These are phyloP conservation scores for Kokia cookei DNA, from an alignment of 441 rosid genomes.

Conservation along the genomic window DNA sequence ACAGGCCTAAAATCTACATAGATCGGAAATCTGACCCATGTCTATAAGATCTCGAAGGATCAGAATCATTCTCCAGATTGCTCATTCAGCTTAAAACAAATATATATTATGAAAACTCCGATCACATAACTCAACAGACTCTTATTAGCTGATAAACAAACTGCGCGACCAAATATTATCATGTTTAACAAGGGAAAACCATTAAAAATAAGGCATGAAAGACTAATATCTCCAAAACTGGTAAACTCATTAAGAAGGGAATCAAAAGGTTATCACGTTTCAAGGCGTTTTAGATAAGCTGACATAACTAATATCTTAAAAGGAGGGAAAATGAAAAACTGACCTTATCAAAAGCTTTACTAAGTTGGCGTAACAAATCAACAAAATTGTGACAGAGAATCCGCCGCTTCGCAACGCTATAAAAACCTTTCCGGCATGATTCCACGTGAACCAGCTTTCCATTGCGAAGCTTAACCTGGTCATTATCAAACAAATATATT, in stretches of 20 bases:
- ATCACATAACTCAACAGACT: not conserved
- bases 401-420: constrained; percentile 65
- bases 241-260: not conserved
- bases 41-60: not conserved
- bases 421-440: constrained; percentile 74
- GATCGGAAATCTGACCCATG: not conserved
- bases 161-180: not conserved
- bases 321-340: constrained; percentile 5
- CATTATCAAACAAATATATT: not conserved
- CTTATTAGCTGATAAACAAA: not conserved
- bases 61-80: not conserved
- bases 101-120: not conserved
- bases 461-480: constrained; percentile 87
- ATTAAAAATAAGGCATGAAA: not conserved
- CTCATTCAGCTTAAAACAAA: not conserved
- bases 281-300: not conserved
- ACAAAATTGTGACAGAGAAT: constrained; percentile 77
- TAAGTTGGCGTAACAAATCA: constrained; percentile 85
- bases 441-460: constrained; percentile 85
- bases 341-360: constrained; percentile 84
- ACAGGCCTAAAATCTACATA: not conserved
- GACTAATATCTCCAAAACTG: not conserved
- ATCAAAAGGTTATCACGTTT: not conserved
- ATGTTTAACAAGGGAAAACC: not conserved
- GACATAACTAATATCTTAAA: not conserved